These are phyloP conservation scores for Trapa bicornis DNA, from an alignment of 345 rosid species.

Conservation along the genomic window DNA sequence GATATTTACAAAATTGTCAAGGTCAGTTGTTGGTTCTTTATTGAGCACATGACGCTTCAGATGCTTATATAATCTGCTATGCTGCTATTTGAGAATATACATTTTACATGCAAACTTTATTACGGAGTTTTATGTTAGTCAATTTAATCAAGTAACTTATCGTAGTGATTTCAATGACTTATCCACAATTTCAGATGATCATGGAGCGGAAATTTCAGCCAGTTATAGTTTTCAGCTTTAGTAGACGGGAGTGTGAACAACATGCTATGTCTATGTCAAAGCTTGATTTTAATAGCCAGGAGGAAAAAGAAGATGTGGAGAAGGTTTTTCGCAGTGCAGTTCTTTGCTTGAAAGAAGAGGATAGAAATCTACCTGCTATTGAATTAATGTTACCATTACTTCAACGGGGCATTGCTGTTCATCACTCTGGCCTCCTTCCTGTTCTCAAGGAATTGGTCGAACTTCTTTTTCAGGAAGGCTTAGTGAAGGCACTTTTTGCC, in stretches of 20 bases:
- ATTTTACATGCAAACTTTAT: not conserved
- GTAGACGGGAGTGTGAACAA: conserved; percentile 97
- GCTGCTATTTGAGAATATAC: not conserved
- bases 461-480: conserved; percentile 99
- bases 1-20: conserved; percentile 94
- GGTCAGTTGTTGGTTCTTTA: conserved; percentile 19
- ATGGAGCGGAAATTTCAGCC: conserved; percentile 93
- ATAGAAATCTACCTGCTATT: conserved; percentile 87
- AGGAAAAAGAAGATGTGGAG: conserved; percentile 71
- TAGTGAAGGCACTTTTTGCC: conserved; percentile 93
- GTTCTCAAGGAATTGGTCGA: conserved; percentile 96
- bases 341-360: conserved; percentile 88
- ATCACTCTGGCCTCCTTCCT: conserved; percentile 99
- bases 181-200: conserved; percentile 49
- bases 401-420: conserved; percentile 94
- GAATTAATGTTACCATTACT: conserved; percentile 93
- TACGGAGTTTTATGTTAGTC: not conserved
- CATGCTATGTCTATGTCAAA: conserved; percentile 97
- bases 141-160: not conserved
- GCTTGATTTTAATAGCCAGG: conserved; percentile 87
- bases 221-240: conserved; percentile 94
- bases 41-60: not conserved
- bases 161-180: not conserved
- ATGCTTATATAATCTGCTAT: not conserved
- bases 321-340: conserved; percentile 71